Evolutionary conservation across 1,284 basidiomycete genomes (phyloP), one percentile per base, ranked within the genome.

Genomic region (Lentinus polychrous): DNA sequence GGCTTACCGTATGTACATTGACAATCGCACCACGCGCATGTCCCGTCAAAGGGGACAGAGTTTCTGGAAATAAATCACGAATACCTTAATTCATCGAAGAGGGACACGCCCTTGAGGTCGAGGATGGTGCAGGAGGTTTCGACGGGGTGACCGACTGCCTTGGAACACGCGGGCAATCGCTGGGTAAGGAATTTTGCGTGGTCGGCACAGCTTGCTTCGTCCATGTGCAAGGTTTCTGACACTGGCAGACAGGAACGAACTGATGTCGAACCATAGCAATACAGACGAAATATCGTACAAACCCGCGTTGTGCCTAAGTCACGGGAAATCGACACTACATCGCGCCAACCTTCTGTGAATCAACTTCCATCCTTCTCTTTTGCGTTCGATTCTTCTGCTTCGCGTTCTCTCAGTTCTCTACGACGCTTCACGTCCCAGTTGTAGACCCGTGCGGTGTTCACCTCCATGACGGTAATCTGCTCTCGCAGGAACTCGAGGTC

Each of bases 41-140:
- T 5, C 10, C 27, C 27, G 27, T 27, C 27, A 27, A 27, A 27
- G 5, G 27, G 10, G 27, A 27, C 27, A 27, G 27, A 27, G n/a
- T 27, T 27, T 27, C 27, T 27, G 10, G 27, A 27, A 5, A 27
- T 27, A 4, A 27, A 27, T 27, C 27, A 27, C 10, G 10, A 27
- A 10, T 10, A 27, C 27, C 27, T 27, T 4, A 10, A 5, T 10
- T 5, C 10, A 10, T 27, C 27, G 27, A n/a, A n/a, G 56, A 98
- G 66, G 23, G 86, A 83, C 48, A 96, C 93, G 63, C 81, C 80
- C 51, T 84, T 69, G 52, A 99, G 80, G 67, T 99, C 95, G 70
- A 99, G 81, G 74, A 99, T 95, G 51, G 95, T 98, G 81, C 94
- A 98, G 50, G 84, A 91, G n/a, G 94, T 98, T 72, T 98, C 94